Evolutionary conservation across 2,329 filamentous ascomycete species (phyloP), one percentile per base, ranked within the genome.

Genomic region (Fusarium protoensiforme): DNA sequence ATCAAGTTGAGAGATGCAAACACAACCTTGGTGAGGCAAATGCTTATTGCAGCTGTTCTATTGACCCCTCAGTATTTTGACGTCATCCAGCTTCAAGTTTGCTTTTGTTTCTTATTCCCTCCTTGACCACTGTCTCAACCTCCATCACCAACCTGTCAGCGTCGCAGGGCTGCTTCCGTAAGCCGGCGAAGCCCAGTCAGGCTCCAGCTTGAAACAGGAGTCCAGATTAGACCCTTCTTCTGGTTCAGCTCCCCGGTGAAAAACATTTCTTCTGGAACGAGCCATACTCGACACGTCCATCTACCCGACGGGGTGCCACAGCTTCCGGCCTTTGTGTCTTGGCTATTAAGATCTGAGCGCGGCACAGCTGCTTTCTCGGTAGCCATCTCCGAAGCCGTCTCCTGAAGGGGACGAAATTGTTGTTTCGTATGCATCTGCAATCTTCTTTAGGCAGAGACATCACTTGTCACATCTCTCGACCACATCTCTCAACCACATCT

Each of bases 171-270:
- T 36, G 16, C n/a, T 57, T 53, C 54, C 41, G 39, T 51, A 27
- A 56, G 38, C 64, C 35, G 39, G 51, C 59, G 48, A 31, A 16
- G 22, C 39, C 20, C 31, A 54, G 35, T 35, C 54, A 27, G 33
- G 51, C 56, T 61, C 9, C 35, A 31, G 18, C 60, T 72, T 67
- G 68, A 74, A 74, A 74, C 71, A 69, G 53, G 48, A 64, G 35
- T n/a, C 35, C 20, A 27, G 20, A 60, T 48, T 35, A 22, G 33
- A n/a, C 24, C 62, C 54, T 51, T 51, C 33, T 61, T 62, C 39
- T 61, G 18, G 36, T 59, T 74, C 46, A 51, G 38, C 61, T 33
- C 54, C 43, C 46, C 24, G 46, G 20, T 33, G 54, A 53, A 46
- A 61, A 61, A 48, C 41, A 31, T 61, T 61, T 53, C 56, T 57